Conservation (phyloP, 257 asterid species). For the Thymus quinquecostatus region DNA sequence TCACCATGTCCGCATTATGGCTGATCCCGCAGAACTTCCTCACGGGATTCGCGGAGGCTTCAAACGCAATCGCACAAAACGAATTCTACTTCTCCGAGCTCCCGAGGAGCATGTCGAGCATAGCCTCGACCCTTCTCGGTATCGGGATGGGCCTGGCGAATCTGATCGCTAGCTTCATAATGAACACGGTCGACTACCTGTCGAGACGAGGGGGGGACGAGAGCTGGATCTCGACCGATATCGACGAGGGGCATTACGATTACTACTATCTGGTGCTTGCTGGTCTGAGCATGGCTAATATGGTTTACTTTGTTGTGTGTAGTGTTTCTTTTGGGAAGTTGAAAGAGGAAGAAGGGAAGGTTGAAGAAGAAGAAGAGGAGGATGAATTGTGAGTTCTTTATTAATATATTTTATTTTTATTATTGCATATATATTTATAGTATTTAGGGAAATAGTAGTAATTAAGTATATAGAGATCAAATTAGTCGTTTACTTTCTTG, state of each 20-base stretch:
- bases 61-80: slow-evolving; percentile 52
- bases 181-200: slow-evolving; percentile 44
- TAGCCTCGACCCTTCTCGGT: slow-evolving; percentile 50
- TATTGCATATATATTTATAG: too few species aligned
- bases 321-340: slow-evolving; percentile 55
- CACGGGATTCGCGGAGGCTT: slow-evolving; percentile 66
- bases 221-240: slow-evolving; percentile 67
- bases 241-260: slow-evolving; percentile 70
- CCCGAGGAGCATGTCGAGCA: slow-evolving; percentile 74
- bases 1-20: slow-evolving; percentile 68
- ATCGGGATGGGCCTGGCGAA: slow-evolving; percentile 51
- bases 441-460: too few species aligned
- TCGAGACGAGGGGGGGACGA: slow-evolving; percentile 49
- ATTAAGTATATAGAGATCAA: too few species aligned
- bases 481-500: too few species aligned
- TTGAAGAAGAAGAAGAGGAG: slow-evolving; percentile 30
- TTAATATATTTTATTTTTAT: too few species aligned
- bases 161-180: slow-evolving; percentile 53
- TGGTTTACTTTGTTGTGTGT: slow-evolving; percentile 58
- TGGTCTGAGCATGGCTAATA: slow-evolving; percentile 51
- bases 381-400: slow-evolving; percentile 16
- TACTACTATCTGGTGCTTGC: slow-evolving; percentile 68
- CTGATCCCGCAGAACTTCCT: slow-evolving; percentile 62
- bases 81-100: slow-evolving; percentile 71
- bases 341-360: slow-evolving; percentile 31